phyloP scores from a whole-genome alignment of 2,329 filamentous ascomycete species.

The Drechslerella dactyloides region DNA sequence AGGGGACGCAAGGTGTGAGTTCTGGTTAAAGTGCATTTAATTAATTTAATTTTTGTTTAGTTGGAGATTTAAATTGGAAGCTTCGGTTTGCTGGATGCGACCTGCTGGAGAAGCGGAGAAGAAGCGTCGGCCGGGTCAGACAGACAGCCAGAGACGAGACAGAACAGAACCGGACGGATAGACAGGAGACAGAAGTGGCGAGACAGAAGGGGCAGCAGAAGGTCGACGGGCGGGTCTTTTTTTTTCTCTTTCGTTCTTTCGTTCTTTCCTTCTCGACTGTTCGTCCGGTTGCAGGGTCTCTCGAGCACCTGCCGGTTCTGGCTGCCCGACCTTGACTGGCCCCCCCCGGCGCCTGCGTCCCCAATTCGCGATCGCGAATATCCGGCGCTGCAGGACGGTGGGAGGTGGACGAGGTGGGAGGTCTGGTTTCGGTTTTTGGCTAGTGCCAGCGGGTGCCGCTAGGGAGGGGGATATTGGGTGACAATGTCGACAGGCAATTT shows the following conservation, averaged over 20 bases:
- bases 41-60: constrained; percentile 7
- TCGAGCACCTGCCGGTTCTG: too few species aligned
- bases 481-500: not conserved
- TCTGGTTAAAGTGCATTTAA: not conserved
- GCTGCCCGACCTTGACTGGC: too few species aligned
- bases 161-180: not conserved
- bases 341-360: too few species aligned
- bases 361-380: constrained; percentile 1
- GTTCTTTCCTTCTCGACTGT: not conserved
- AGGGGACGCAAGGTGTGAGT: too few species aligned
- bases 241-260: not conserved
- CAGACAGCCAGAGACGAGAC: not conserved
- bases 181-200: not conserved
- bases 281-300: not conserved
- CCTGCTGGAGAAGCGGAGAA: not conserved
- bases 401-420: not conserved
- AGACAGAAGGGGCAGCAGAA: not conserved
- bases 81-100: constrained; percentile 1
- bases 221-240: not conserved
- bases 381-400: constrained; percentile 1
- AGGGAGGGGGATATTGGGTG: too few species aligned
- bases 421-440: not conserved
- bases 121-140: not conserved
- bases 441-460: too few species aligned
- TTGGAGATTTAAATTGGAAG: not conserved